Base-by-base conservation (phyloP, 768 basidiomycete genomes). In the Galerina marginata region DNA sequence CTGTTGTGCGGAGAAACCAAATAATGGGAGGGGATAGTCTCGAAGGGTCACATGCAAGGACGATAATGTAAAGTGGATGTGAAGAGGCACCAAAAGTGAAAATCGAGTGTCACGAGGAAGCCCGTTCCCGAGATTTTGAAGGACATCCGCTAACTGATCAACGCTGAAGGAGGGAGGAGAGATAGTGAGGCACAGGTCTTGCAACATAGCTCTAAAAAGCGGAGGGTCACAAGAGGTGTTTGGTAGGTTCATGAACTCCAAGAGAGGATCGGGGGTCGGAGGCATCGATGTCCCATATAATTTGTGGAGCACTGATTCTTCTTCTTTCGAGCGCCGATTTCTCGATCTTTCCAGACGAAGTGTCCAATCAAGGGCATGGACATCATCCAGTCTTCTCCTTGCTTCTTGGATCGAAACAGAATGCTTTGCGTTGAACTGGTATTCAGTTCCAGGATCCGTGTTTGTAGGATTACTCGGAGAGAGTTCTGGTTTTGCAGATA, bases 1-100 rank as follows among this genome's bases (percentile, higher is more conserved):
- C 2, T 75, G 63, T 58, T 77, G 75, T 14, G 83, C 69, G 37
- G 91, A 90, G 45, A 96, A 82, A 67, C 88, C 80, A n/a, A 95
- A 74, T 53, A 98, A 72, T 1, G 95, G 94, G 36, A 97, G 74
- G 2, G 95, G 93, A 74, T 96, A 96, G 75, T 96, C 95, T 36
- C 96, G 88, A 9, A 96, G 79, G 4, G 83, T 82, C 45, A 87
- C 76, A 48, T 81, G 81, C 15, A 88, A 74, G n/a, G 86, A 81
- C 3, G 82, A 77, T 53, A 93, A 77, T 2, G 84, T 79, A 73
- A 93, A 86, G 38, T 83, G 81, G 16, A 99, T 72, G 68, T 95
- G 90, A 66, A 98, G 74, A 3, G 96, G 95, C 16, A 96, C 76
- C 64, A 97, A 81, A 25, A 98, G 79, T 10, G 91, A 88, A 71